Percentiles rank a stretch among this genome's conserved stretches.
Evolutionary conservation across 805 yeast genomes (phyloP).

Genomic region (Ogataea glucozyma): DNA sequence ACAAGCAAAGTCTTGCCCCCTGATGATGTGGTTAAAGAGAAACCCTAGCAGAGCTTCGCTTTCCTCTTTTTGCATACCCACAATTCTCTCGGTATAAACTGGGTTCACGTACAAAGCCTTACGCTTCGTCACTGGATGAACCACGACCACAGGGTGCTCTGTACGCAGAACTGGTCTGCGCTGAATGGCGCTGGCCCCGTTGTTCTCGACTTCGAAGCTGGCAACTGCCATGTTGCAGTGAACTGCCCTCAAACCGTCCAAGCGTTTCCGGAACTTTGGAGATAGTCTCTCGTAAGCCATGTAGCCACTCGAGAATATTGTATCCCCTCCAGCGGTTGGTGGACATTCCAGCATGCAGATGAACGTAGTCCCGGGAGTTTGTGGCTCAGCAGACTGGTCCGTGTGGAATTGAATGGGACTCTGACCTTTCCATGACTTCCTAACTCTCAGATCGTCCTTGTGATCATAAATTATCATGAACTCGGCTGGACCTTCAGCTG

Average conservation of each 20-base stretch:
- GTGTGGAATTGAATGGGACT: constrained; percentile 47
- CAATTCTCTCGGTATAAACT: constrained; percentile 64
- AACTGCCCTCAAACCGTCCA: constrained; percentile 63
- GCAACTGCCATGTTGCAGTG: constrained; percentile 79
- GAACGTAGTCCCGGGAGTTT: constrained; percentile 59
- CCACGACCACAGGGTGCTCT: constrained; percentile 68
- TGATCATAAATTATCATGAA: constrained; percentile 44
- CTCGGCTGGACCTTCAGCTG: constrained; percentile 46
- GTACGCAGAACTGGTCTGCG: constrained; percentile 63
- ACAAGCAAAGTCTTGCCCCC: constrained; percentile 60
- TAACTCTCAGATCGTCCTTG: constrained; percentile 29
- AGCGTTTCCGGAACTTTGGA: constrained; percentile 57
- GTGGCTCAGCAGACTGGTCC: constrained; percentile 64
- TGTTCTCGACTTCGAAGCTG: constrained; percentile 48
- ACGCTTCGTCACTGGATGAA: constrained; percentile 69
- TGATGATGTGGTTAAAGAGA: constrained; percentile 51
- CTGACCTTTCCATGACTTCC: constrained; percentile 29
- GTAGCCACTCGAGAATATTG: constrained; percentile 66
- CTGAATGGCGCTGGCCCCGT: constrained; percentile 58
- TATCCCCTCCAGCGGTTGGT: constrained; percentile 64
- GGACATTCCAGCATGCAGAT: constrained; percentile 48
- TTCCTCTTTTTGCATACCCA: constrained; percentile 74
- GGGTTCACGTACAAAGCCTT: constrained; percentile 59
- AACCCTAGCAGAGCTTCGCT: constrained; percentile 60
- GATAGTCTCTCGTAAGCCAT: constrained; percentile 74